Conservation (phyloP, 805 yeast genomes). For the Starmerella ratchasimensis region DNA sequence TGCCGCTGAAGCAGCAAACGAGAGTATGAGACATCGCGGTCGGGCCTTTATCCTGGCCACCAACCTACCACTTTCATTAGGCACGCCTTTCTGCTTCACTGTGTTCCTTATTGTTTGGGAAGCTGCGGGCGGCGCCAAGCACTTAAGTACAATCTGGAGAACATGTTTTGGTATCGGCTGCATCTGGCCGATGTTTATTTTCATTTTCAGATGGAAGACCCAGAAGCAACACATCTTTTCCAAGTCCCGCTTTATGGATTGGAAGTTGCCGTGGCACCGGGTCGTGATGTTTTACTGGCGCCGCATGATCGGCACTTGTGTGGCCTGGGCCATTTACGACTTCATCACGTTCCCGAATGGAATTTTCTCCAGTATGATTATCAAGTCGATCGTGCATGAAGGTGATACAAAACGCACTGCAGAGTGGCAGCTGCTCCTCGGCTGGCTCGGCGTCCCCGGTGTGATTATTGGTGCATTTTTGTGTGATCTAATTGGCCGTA, state of each 20-base stretch:
- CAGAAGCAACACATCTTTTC: constrained; percentile 51
- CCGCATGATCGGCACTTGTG: constrained; percentile 54
- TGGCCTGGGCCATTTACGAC: constrained; percentile 69
- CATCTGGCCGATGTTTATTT: constrained; percentile 60
- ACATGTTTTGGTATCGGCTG: constrained; percentile 58
- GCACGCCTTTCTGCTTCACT: constrained; percentile 61
- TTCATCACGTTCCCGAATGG: constrained; percentile 73
- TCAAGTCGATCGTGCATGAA: constrained; percentile 34
- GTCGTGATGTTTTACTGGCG: constrained; percentile 56
- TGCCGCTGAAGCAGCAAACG: constrained; percentile 62
- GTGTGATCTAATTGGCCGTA: constrained; percentile 50
- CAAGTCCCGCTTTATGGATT: constrained; percentile 46
- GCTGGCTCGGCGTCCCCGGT: constrained; percentile 59
- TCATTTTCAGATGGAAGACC: constrained; percentile 59
- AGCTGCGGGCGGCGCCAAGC: constrained; percentile 35
- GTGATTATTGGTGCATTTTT: constrained; percentile 53
- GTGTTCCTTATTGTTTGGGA: constrained; percentile 55
- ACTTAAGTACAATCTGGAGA: constrained; percentile 48
- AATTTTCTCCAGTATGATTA: constrained; percentile 49
- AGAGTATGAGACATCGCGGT: constrained; percentile 33
- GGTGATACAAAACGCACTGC: constrained; percentile 39
- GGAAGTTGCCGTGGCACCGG: constrained; percentile 41
- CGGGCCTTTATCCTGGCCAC: constrained; percentile 59
- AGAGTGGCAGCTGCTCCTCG: constrained; percentile 61
- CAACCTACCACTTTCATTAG: constrained; percentile 60